A percentile compares a stretch with the other conserved stretches of the same genome.
phyloP scores from a whole-genome alignment of 805 yeast genomes.

The Yueomyces sp. region DNA sequence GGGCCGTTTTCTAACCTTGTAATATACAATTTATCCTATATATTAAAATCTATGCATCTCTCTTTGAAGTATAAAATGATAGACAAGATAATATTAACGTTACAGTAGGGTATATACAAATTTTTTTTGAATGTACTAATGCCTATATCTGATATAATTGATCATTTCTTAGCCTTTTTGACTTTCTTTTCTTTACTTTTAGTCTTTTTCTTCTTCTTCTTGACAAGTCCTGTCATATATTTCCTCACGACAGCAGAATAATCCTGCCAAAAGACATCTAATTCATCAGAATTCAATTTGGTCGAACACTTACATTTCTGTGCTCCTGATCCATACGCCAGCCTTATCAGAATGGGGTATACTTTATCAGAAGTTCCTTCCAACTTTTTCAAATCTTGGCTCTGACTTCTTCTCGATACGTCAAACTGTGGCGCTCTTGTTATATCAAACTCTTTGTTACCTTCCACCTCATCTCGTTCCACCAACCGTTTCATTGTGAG shows the following conservation, averaged over 20 bases:
- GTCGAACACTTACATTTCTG: conserved; percentile 56
- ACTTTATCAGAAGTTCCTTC: conserved; percentile 20
- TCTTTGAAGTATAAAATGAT: too few relatives aligned
- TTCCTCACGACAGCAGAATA: conserved; percentile 57
- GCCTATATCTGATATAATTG: too few relatives aligned
- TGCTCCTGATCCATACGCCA: conserved; percentile 22
- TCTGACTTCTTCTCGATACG: conserved; percentile 13
- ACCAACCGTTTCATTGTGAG: conserved; percentile 19
- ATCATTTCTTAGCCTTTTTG: not conserved
- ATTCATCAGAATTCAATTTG: conserved; percentile 43
- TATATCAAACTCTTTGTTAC: conserved; percentile 39
- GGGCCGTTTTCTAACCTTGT: too few relatives aligned
- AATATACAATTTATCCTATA: too few relatives aligned
- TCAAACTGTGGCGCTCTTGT: conserved; percentile 24
- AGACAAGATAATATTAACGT: too few relatives aligned
- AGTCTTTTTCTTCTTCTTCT: conserved; percentile 65
- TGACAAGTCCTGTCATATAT: conserved; percentile 64
- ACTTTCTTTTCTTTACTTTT: not conserved
- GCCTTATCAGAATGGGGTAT: conserved; percentile 57
- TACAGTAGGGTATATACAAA: too few relatives aligned
- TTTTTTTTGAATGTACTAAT: too few relatives aligned
- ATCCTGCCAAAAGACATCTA: conserved; percentile 66
- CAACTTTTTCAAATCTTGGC: conserved; percentile 4
- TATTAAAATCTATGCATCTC: too few relatives aligned
- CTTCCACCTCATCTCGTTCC: conserved; percentile 18